A percentile compares a stretch with the other conserved stretches of the same genome.
phyloP scores from a whole-genome alignment of 2,329 filamentous ascomycete genomes.

The Penicillium concentricum region DNA sequence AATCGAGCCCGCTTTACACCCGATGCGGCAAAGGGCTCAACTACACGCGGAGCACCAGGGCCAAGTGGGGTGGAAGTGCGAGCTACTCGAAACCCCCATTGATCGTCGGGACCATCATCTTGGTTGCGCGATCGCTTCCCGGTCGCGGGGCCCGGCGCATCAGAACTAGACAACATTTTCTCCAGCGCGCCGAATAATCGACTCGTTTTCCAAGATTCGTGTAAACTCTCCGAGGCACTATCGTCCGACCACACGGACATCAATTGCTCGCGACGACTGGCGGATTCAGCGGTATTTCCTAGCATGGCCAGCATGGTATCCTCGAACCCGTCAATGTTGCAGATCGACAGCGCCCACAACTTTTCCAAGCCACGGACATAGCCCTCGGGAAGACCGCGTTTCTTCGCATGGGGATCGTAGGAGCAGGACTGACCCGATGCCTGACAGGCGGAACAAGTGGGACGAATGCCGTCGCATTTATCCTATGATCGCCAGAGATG shows the following conservation, averaged over 20 bases:
- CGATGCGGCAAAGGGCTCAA: constrained; percentile 25
- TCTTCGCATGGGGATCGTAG: constrained; percentile 47
- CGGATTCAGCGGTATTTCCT: constrained; percentile 35
- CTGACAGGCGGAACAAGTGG: constrained; percentile 44
- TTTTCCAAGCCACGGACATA: constrained; percentile 50
- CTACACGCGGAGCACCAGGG: constrained; percentile 31
- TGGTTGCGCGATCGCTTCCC: constrained; percentile 39
- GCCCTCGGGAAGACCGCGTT: constrained; percentile 47
- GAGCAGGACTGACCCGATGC: constrained; percentile 42
- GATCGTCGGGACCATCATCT: constrained; percentile 20
- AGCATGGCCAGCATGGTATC: constrained; percentile 41
- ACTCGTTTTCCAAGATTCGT: constrained; percentile 47
- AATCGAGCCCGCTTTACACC: constrained; percentile 30
- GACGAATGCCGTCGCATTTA: constrained; percentile 47
- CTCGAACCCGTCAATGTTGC: constrained; percentile 47
- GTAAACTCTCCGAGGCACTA: constrained; percentile 41
- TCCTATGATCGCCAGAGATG: constrained; percentile 23
- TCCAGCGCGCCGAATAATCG: constrained; percentile 41
- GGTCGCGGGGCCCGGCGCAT: constrained; percentile 20
- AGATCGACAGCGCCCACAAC: constrained; percentile 45
- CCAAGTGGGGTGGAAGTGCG: constrained; percentile 28
- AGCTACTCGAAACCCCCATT: constrained; percentile 35
- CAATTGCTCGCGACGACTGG: constrained; percentile 33
- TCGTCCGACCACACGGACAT: constrained; percentile 44
- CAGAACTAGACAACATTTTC: constrained; percentile 40